Conservation (phyloP, 1,139 yeast genomes). For the Casaregolazyma suthepensis region DNA sequence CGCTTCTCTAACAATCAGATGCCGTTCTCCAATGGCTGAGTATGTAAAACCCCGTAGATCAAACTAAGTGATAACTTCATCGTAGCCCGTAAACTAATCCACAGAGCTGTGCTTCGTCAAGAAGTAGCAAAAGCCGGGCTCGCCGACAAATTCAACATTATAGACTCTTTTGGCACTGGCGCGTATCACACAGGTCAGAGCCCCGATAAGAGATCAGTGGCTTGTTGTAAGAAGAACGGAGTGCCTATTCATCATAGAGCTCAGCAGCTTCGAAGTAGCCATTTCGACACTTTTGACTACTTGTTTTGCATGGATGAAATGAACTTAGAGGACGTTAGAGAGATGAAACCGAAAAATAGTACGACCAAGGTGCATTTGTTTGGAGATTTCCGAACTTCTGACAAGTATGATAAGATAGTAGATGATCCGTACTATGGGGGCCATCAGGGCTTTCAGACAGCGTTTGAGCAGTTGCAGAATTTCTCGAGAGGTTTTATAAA, state of each 20-base stretch:
- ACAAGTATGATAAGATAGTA: constrained; percentile 49
- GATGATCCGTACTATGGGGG: constrained; percentile 95
- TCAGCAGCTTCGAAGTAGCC: constrained; percentile 55
- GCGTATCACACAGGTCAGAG: constrained; percentile 76
- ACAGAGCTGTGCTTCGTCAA: constrained; percentile 64
- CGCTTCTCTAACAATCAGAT: constrained; percentile 35
- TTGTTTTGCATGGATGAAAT: constrained; percentile 63
- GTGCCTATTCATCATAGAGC: constrained; percentile 73
- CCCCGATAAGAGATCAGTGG: constrained; percentile 71
- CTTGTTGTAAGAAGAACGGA: constrained; percentile 63
- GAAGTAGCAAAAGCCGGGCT: constrained; percentile 48
- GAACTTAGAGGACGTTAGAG: constrained; percentile 46
- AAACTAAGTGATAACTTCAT: background rate
- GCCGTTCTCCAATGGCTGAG: constrained; percentile 98
- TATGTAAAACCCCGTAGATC: constrained; percentile 16
- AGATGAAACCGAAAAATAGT: constrained; percentile 47
- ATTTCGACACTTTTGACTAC: constrained; percentile 71
- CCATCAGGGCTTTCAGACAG: constrained; percentile 68
- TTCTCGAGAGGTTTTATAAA: constrained; percentile 39
- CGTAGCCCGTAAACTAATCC: background rate
- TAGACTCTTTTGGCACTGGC: constrained; percentile 88
- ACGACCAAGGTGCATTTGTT: constrained; percentile 40
- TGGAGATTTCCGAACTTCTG: constrained; percentile 67
- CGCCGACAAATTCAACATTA: constrained; percentile 39
- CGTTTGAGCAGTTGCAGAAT: constrained; percentile 66